Conservation (phyloP, 352 stramenopile species). For the Plasmopara muralis region DNA sequence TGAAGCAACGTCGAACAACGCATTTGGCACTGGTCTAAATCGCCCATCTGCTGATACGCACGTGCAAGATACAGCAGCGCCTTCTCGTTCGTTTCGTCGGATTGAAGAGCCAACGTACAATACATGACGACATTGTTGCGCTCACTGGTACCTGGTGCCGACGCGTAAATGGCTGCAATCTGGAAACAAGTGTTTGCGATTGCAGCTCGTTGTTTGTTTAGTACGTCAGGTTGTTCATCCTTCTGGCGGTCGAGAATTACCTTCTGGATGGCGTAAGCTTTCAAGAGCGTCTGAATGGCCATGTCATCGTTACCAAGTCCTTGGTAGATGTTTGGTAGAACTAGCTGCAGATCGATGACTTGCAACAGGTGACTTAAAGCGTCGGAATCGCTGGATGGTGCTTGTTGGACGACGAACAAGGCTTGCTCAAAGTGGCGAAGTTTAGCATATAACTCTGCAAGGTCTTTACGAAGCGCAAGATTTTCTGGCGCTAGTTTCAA, state of each 20-base stretch:
- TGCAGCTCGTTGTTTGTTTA: conserved; percentile 58
- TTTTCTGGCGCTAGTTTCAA: conserved; percentile 73
- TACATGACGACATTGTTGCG: conserved; percentile 75
- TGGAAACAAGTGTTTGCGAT: conserved; percentile 83
- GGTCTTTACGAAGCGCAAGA: conserved; percentile 80
- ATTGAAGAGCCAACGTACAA: conserved; percentile 64
- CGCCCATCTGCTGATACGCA: conserved; percentile 55
- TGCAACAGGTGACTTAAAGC: conserved; percentile 65
- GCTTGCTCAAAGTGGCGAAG: conserved; percentile 82
- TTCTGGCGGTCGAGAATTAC: conserved; percentile 76
- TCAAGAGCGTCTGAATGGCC: conserved; percentile 72
- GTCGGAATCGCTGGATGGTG: conserved; percentile 52
- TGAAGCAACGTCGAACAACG: conserved; percentile 79
- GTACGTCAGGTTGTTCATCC: conserved; percentile 72
- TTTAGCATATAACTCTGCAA: conserved; percentile 87
- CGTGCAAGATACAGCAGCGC: conserved; percentile 82
- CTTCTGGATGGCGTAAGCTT: conserved; percentile 82
- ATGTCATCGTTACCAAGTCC: conserved; percentile 59
- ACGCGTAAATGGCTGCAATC: conserved; percentile 66
- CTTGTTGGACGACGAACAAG: conserved; percentile 69
- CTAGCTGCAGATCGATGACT: conserved; percentile 65
- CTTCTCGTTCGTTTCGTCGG: conserved; percentile 72
- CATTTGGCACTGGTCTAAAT: conserved; percentile 82
- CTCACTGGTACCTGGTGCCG: conserved; percentile 15
- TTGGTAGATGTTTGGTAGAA: conserved; percentile 73